Percentiles rank a stretch among this genome's conserved stretches.
Conservation (phyloP, 257 asterid species). For the Oldenlandia corymbosa region DNA sequence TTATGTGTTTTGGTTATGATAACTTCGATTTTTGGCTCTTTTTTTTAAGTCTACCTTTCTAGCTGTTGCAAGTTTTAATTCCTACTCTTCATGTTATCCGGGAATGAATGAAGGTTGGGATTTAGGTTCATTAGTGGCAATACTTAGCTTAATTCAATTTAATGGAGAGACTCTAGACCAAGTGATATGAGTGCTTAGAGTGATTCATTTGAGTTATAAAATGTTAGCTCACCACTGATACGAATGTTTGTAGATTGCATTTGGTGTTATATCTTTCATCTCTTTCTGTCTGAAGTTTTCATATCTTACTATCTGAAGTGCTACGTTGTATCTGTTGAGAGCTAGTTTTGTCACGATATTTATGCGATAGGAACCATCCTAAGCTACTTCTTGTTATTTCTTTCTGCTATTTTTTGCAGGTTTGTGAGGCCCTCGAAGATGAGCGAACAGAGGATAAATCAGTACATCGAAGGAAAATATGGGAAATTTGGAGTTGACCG, state of each 20-base stretch:
- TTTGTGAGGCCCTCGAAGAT: slow-evolving; percentile 86
- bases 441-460: slow-evolving; percentile 58
- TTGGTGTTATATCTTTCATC: not conserved
- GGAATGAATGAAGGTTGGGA: not conserved
- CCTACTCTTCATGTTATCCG: not conserved
- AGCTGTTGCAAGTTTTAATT: not conserved
- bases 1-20: not conserved
- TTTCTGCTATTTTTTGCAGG: slow-evolving; percentile 33
- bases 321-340: not conserved
- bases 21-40: not conserved
- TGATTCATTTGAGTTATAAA: not conserved
- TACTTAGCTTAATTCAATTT: not conserved
- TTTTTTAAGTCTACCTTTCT: not conserved
- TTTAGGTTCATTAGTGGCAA: not conserved
- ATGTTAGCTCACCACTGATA: not conserved
- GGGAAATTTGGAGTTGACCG: slow-evolving; percentile 84
- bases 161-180: not conserved
- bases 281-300: too few species aligned
- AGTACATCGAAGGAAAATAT: slow-evolving; percentile 84
- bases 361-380: not conserved
- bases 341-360: not conserved
- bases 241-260: not conserved
- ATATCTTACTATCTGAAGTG: not conserved
- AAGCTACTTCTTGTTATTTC: slow-evolving; percentile 1
- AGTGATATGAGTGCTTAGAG: not conserved